Percentiles rank a stretch among this genome's conserved stretches.
Conservation (phyloP, 2,329 filamentous ascomycete genomes). For the Phialemoniopsis sp. region DNA sequence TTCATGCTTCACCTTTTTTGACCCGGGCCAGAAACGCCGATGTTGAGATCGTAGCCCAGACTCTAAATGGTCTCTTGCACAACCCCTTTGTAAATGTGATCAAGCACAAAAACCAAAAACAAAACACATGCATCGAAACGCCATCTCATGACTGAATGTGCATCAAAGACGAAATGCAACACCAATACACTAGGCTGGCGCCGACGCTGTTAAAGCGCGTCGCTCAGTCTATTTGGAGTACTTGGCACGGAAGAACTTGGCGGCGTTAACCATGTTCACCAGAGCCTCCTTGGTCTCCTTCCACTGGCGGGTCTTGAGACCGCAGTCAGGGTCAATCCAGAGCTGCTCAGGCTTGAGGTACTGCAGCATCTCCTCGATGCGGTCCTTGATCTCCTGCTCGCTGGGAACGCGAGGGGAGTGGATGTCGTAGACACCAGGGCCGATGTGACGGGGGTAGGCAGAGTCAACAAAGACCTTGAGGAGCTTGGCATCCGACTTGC, state of each 20-base stretch:
- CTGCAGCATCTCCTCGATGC: conserved; percentile 96
- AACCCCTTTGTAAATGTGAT: neutral
- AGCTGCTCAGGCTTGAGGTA: conserved; percentile 98
- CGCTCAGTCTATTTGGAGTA: conserved; percentile 57
- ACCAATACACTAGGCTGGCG: too few species aligned
- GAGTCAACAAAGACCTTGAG: conserved; percentile 98
- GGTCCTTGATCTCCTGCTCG: conserved; percentile 97
- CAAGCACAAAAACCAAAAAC: too few species aligned
- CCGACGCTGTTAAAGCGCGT: conserved; percentile 1
- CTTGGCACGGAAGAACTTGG: conserved; percentile 94
- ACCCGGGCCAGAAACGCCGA: conserved; percentile 39
- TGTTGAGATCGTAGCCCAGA: conserved; percentile 53
- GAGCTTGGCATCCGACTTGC: conserved; percentile 99
- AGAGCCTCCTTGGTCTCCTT: conserved; percentile 96
- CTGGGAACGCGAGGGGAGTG: conserved; percentile 96
- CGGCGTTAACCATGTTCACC: conserved; percentile 95
- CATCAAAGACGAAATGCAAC: neutral
- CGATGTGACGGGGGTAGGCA: conserved; percentile 96
- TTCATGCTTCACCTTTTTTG: conserved; percentile 8
- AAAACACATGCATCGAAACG: conserved; percentile 4
- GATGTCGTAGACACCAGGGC: conserved; percentile 99
- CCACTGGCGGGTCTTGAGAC: conserved; percentile 99
- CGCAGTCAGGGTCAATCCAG: conserved; percentile 99
- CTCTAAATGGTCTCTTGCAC: conserved; percentile 3
- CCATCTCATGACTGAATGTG: conserved; percentile 5